phyloP scores from a whole-genome alignment of 2,329 filamentous ascomycete genomes.

The Diaporthe caulivora region DNA sequence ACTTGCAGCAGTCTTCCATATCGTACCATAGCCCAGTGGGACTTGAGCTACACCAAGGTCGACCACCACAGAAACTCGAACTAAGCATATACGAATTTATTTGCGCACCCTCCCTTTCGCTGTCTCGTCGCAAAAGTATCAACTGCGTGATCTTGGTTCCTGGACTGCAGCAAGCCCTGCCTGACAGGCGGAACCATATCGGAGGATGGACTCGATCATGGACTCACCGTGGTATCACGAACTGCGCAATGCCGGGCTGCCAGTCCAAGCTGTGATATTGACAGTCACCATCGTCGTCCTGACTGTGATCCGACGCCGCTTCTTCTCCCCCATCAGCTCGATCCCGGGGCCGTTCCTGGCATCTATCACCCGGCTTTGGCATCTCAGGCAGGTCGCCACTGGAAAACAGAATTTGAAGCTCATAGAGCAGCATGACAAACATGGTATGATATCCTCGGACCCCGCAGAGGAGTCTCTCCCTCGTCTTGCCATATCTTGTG shows the following conservation, averaged over 20 bases:
- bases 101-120: background rate
- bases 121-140: background rate
- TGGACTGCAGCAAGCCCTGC: background rate
- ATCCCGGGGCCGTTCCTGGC: constrained; percentile 57
- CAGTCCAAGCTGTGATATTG: background rate
- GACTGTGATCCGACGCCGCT: constrained; percentile 44
- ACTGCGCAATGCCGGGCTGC: background rate
- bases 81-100: background rate
- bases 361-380: constrained; percentile 55
- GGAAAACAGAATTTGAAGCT: constrained; percentile 54
- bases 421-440: constrained; percentile 52
- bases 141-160: background rate
- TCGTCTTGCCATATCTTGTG: background rate
- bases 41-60: background rate
- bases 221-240: background rate
- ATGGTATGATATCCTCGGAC: constrained; percentile 38
- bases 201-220: background rate
- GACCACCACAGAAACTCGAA: background rate
- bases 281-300: background rate
- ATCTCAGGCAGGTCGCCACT: constrained; percentile 51
- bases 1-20: background rate
- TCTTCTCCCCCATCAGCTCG: constrained; percentile 53
- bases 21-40: background rate
- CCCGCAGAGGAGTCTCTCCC: constrained; percentile 43
- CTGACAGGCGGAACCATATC: background rate